phyloP scores from a whole-genome alignment of 202 grass and related monocot species.

The Brachypodium distachyon region DNA sequence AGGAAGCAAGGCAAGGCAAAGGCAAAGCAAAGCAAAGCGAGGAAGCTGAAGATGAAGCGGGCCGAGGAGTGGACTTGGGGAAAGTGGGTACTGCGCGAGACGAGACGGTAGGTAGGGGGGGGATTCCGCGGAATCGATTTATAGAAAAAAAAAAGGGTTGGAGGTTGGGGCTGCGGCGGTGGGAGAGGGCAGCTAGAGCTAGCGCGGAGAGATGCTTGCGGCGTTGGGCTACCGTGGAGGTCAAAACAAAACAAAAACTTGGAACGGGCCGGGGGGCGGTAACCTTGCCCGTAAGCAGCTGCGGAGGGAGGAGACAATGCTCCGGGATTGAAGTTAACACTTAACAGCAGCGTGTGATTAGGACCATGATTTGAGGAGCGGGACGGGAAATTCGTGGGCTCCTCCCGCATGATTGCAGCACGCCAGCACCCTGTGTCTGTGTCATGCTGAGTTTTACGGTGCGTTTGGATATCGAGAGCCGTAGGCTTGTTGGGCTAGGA shows the following conservation, averaged over 20 bases:
- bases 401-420: too few species aligned
- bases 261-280: neutral
- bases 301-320: constrained; percentile 6
- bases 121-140: constrained; percentile 19
- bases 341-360: too few species aligned
- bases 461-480: too few species aligned
- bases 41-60: neutral
- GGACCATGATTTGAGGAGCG: too few species aligned
- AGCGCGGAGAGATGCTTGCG: constrained; percentile 19
- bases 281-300: neutral
- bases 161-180: neutral
- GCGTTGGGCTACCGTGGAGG: constrained; percentile 6
- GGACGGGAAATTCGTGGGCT: too few species aligned
- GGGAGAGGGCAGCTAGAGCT: neutral
- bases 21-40: neutral
- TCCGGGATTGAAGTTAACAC: too few species aligned
- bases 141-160: neutral
- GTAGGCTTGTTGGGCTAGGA: too few species aligned
- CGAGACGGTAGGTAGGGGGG: constrained; percentile 8
- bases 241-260: constrained; percentile 27
- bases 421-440: too few species aligned
- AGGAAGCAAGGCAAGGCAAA: constrained; percentile 15
- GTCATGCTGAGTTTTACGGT: too few species aligned
- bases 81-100: neutral
- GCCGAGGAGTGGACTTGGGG: constrained; percentile 13